Base-by-base conservation (phyloP, 1,284 basidiomycete species). In the Microbotryum violaceum region DNA sequence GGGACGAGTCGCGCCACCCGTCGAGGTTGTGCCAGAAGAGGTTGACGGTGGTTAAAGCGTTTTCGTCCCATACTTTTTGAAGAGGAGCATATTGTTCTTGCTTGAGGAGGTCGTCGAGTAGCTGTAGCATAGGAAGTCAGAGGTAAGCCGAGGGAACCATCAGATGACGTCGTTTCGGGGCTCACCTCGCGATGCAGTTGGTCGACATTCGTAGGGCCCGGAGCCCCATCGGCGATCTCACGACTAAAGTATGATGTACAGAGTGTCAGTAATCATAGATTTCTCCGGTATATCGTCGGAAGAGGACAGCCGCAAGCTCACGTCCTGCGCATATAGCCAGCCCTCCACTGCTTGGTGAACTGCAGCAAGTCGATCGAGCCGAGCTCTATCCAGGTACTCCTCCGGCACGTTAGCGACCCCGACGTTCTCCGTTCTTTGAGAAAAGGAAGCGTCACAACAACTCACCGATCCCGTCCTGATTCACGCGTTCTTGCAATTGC, bases 121-220 rank as follows among this genome's bases (percentile, higher is more conserved):
- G 58, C 66, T 68, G 54, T 21, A 0, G 20, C 9, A 31, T 12
- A 7, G 12, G 25, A 1, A 53, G 23, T 6, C n/a, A 29, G 21
- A n/a, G 16, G 48, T 50, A 4, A 33, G 18, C 20, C 42, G 21
- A 16, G 20, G 20, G 27, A n/a, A 31, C 31, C 31, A 31, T 49
- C 3, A 47, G 8, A 27, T 33, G n/a, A 12, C 33, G 2, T 20
- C n/a, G n/a, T n/a, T 0, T 21, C 31, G 20, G 9, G 33, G 29
- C 66, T 45, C 58, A 80, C 83, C 76, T 84, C 70, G 59, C 83
- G 76, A 70, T 85, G 83, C 73, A 82, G 77, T 9, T 76, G 64
- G 63, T 86, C 85, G 9, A 83, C 75, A 61, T 80, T 83, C 10
- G 74, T 74, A 2, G 82, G 76, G 0, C 82, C 84, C 45, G 74